Conservation (phyloP, 2,329 filamentous ascomycete genomes). For the Grosmannia penicillata region DNA sequence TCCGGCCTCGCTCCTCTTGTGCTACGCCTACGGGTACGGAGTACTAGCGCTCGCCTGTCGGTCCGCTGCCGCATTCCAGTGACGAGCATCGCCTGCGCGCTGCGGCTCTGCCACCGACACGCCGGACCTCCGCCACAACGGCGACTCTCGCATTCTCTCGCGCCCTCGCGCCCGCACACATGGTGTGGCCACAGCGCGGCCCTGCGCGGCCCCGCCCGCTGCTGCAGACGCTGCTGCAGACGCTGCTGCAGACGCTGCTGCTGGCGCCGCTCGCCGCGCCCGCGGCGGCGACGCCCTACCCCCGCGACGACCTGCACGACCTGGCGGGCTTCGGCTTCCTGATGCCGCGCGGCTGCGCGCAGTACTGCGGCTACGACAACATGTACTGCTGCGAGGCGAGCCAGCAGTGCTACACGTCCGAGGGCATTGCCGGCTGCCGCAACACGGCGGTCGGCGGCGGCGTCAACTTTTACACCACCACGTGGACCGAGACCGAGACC, state of each 20-base stretch:
- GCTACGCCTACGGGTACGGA: no score
- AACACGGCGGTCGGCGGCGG: conserved; percentile 18
- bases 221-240: not conserved
- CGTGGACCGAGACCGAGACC: conserved; percentile 45
- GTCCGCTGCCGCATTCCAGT: conserved; percentile 11
- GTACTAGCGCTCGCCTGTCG: conserved; percentile 6
- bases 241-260: conserved; percentile 2
- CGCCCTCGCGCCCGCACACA: not conserved
- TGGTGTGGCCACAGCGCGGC: no score
- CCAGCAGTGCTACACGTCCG: conserved; percentile 35
- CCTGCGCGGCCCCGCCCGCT: not conserved
- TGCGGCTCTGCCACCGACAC: no score
- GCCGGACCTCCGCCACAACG: conserved; percentile 23
- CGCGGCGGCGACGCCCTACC: conserved; percentile 31
- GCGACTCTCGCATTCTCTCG: no score
- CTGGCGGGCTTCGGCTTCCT: conserved; percentile 32
- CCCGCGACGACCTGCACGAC: conserved; percentile 32
- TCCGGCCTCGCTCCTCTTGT: not conserved
- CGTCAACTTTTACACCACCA: conserved; percentile 31
- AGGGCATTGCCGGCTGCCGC: conserved; percentile 34
- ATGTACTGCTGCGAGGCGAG: conserved; percentile 38
- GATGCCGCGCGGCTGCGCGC: conserved; percentile 31
- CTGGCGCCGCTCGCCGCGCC: conserved; percentile 6
- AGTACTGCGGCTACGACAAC: conserved; percentile 38
- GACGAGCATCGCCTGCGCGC: no score